Evolutionary conservation across 306 rosid species (phyloP).

Genomic region (peach (Prunus persica)): Prunus_persica_NCBIv2 NC_034011.1:2808501-2809000

Average conservation of each 20-base stretch:
- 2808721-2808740: slow-evolving; percentile 45
- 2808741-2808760: slow-evolving; percentile 87
- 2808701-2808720: slow-evolving; percentile 51
- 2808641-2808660: slow-evolving; percentile 47
- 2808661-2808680: slow-evolving; percentile 65
- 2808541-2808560: slow-evolving; percentile 88
- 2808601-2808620: slow-evolving; percentile 52
- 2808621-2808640: slow-evolving; percentile 67
- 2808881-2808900: slow-evolving; percentile 86
- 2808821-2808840: slow-evolving; percentile 62
- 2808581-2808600: slow-evolving; percentile 73
- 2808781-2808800: slow-evolving; percentile 73
- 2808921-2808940: slow-evolving; percentile 39
- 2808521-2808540: slow-evolving; percentile 85
- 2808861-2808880: slow-evolving; percentile 75
- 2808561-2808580: slow-evolving; percentile 76
- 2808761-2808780: slow-evolving; percentile 85
- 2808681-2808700: slow-evolving; percentile 47
- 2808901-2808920: slow-evolving; percentile 58
- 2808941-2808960: slow-evolving; percentile 56
- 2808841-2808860: slow-evolving; percentile 71
- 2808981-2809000: slow-evolving; percentile 66
- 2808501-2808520: slow-evolving; percentile 65
- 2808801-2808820: slow-evolving; percentile 69
- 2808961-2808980: slow-evolving; percentile 65